Evolutionary conservation across 2,329 filamentous ascomycete genomes (phyloP), one percentile per base, ranked within the genome.

Genomic region (Paecilomyces sp.): DNA sequence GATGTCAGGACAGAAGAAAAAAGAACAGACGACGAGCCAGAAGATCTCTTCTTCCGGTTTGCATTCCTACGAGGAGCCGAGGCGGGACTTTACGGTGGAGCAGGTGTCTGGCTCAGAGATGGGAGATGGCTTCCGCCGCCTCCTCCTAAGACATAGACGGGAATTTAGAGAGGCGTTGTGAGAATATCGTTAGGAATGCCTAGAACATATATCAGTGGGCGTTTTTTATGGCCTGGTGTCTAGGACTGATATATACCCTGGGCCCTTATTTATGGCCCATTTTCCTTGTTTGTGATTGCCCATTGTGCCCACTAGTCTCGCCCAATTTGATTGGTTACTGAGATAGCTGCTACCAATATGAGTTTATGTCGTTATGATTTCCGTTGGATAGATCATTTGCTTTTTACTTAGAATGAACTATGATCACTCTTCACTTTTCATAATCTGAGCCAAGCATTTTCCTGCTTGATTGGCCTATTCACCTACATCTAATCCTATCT

Each of bases 21-120:
- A 13, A 62, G 68, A 11, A 63, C 57, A 55, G 56, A 69, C 2
- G 68, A 69, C n/a, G 65, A 68, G 24, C 75, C 75, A 0, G 73
- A 76, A 36, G 74, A 75, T 60, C 65, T 77, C 8, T 80, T 79
- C 65, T 79, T 79, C 70, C 73, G 78, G 7, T 80, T 80, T 62
- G 77, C 78, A 0, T 80, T 78, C 65, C 65, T 80, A 57, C 73
- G 70, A 28, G 75, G 75, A 13, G 70, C 75, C 5, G 70, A 73
- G 55, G 72, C 74, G 13, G 75, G 75, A 5, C 66, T 64, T 41
- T 78, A 78, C 57, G 69, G 75, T 2, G 70, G 70, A 11, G 64
- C 71, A 33, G 75, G 75, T 3, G 74, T 78, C 22, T 78, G 75
- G 75, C 59, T 70, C 34, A 69, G 68, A 54, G 70, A 76, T 58